Evolutionary conservation across 495 filamentous ascomycete genomes (phyloP), one percentile per base, ranked within the genome.

Genomic region (Hypoxylon trugodes): DNA sequence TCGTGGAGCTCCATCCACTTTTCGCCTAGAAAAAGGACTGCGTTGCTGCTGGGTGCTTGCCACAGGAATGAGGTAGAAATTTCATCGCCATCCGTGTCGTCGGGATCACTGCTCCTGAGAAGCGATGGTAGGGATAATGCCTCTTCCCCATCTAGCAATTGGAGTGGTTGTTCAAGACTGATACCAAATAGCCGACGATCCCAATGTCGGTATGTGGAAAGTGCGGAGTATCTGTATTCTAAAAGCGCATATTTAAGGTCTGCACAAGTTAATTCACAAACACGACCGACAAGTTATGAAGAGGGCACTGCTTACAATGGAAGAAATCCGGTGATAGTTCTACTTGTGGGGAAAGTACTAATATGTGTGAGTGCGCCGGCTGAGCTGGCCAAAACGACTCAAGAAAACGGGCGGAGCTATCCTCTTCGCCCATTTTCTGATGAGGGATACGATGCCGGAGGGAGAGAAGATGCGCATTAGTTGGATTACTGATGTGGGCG

Each of bases 1-100:
- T 83, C 81, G 68, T 96, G 90, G 12, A 96, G 81, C 59, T 93
- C 90, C 13, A 81, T 76, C 92, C 92, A 96, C 69, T 89, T 90
- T 28, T 91, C 86, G 18, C 91, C 91, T 47, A 92, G 89, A 71
- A 90, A 91, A 12, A 96, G 80, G 8, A 87, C 84, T 1, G 91
- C 91, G 65, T 92, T 89, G 67, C 86, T 89, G 69, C 87, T 88
- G 15, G 92, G 92, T 33, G 88, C 84, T 75, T 96, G 89, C 89
- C 89, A 96, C 2, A 93, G 76, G 62, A 94, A 93, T 0, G 88
- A 82, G 0, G 84, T 81, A 2, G 79, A 46, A 10, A 59, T 62
- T 4, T 77, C 66, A 24, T 21, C 68, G 63, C 57, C 63, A 30
- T 36, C 50, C 46, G 69, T 47, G 0, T 69, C 60, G 4, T 41